Evolutionary conservation across 2,329 filamentous ascomycete species (phyloP).

Genomic region (Herpotrichia juniperi): DNA sequence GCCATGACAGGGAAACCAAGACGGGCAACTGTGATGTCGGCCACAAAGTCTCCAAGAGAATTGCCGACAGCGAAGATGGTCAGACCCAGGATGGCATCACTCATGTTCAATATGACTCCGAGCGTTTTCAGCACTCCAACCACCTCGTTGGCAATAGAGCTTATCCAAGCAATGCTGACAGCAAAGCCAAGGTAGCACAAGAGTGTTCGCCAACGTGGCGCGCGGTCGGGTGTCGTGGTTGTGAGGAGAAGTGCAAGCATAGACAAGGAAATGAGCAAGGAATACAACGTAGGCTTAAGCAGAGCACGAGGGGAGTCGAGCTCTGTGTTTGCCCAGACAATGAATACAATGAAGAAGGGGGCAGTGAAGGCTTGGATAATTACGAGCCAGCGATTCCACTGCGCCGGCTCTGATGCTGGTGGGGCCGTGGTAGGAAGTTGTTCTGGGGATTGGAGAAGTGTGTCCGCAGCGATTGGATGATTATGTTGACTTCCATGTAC

Average conservation of each 20-base stretch:
- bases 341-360: slow-evolving; percentile 78
- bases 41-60: slow-evolving; percentile 90
- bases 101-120: slow-evolving; percentile 90
- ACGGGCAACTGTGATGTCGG: slow-evolving; percentile 90
- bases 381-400: slow-evolving; percentile 93
- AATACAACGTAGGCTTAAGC: slow-evolving; percentile 55
- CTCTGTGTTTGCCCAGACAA: slow-evolving; percentile 73
- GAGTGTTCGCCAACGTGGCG: slow-evolving; percentile 75
- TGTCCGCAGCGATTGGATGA: slow-evolving; percentile 41
- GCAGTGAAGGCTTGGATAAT: slow-evolving; percentile 85
- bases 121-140: slow-evolving; percentile 93
- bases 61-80: slow-evolving; percentile 98
- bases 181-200: slow-evolving; percentile 89
- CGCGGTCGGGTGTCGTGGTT: slow-evolving; percentile 70
- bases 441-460: slow-evolving; percentile 44
- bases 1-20: slow-evolving; percentile 98
- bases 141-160: slow-evolving; percentile 92
- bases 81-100: slow-evolving; percentile 90
- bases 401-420: slow-evolving; percentile 46
- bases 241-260: slow-evolving; percentile 70
- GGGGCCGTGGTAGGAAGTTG: slow-evolving; percentile 26
- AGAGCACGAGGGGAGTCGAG: slow-evolving; percentile 67
- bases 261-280: slow-evolving; percentile 63
- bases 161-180: slow-evolving; percentile 95
- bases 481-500: slow-evolving; percentile 32